phyloP scores from a whole-genome alignment of 2,329 filamentous ascomycete genomes.

The Penicillium sp. region DNA sequence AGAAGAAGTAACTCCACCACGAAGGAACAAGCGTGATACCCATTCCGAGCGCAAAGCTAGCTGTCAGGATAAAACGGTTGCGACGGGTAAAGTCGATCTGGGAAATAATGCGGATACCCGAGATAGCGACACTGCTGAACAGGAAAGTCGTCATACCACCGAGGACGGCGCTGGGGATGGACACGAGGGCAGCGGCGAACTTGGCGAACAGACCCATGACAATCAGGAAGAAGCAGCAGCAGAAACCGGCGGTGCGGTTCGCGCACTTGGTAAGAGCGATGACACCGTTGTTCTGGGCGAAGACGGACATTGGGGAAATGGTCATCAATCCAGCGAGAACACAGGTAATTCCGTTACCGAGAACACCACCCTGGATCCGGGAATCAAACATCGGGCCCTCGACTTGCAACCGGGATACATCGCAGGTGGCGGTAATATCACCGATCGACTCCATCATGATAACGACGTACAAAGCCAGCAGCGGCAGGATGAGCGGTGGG shows the following conservation, averaged over 20 bases:
- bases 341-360: slow-evolving; percentile 63
- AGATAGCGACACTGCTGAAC: slow-evolving; percentile 65
- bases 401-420: slow-evolving; percentile 64
- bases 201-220: slow-evolving; percentile 71
- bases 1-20: slow-evolving; percentile 51
- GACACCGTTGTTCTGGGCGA: slow-evolving; percentile 70
- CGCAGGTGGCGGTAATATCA: slow-evolving; percentile 68
- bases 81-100: slow-evolving; percentile 63
- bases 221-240: slow-evolving; percentile 64
- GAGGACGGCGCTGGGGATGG: slow-evolving; percentile 57
- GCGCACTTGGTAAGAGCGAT: slow-evolving; percentile 68
- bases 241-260: slow-evolving; percentile 67
- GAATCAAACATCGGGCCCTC: slow-evolving; percentile 65
- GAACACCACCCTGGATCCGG: slow-evolving; percentile 60
- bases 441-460: slow-evolving; percentile 68
- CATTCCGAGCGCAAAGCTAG: slow-evolving; percentile 61
- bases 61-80: slow-evolving; percentile 67
- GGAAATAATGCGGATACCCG: slow-evolving; percentile 65
- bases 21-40: slow-evolving; percentile 50
- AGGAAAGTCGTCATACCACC: slow-evolving; percentile 62
- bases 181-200: slow-evolving; percentile 67
- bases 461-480: slow-evolving; percentile 60
- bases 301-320: slow-evolving; percentile 67
- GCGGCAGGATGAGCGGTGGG: slow-evolving; percentile 64
- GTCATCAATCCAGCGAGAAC: slow-evolving; percentile 64